Evolutionary conservation across 352 stramenopile species (phyloP).

Genomic region (Phytopythium mirpurense): DNA sequence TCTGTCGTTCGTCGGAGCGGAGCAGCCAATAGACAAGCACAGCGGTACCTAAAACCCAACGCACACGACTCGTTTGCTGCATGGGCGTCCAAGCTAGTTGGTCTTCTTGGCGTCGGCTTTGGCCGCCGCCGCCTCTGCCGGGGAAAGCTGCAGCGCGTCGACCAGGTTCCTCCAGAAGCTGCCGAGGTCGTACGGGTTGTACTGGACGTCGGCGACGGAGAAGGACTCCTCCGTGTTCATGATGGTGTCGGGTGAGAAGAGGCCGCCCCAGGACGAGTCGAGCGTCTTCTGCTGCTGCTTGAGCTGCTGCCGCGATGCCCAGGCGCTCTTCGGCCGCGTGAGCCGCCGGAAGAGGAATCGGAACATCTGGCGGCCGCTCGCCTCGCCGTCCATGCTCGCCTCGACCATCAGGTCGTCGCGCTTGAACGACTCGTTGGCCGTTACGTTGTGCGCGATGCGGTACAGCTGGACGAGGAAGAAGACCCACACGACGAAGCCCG

Average conservation of each 20-base stretch:
- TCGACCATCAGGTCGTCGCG: slow-evolving; percentile 64
- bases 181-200: slow-evolving; percentile 68
- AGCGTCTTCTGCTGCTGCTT: slow-evolving; percentile 46
- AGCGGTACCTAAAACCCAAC: too few species aligned
- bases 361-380: slow-evolving; percentile 33
- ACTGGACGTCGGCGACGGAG: slow-evolving; percentile 67
- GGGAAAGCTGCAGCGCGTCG: slow-evolving; percentile 40
- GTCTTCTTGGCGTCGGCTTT: slow-evolving; percentile 20
- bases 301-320: slow-evolving; percentile 16
- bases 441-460: slow-evolving; percentile 67
- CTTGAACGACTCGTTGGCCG: slow-evolving; percentile 82
- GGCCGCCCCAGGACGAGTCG: slow-evolving; percentile 68
- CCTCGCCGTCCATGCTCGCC: slow-evolving; percentile 41
- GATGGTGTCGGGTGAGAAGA: slow-evolving; percentile 66
- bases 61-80: too few species aligned
- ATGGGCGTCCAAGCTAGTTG: too few species aligned
- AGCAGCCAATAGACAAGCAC: slow-evolving; percentile 5
- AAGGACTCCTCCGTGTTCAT: slow-evolving; percentile 70
- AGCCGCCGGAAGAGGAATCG: slow-evolving; percentile 42
- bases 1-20: slow-evolving; percentile 4
- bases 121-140: not conserved
- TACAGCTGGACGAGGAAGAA: slow-evolving; percentile 75
- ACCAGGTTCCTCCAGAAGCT: slow-evolving; percentile 53
- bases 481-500: slow-evolving; percentile 51
- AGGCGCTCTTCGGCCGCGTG: slow-evolving; percentile 18